These are phyloP conservation scores for Candida methanosorbosa DNA, from an alignment of 805 yeast genomes.

Conservation along the genomic window DNA sequence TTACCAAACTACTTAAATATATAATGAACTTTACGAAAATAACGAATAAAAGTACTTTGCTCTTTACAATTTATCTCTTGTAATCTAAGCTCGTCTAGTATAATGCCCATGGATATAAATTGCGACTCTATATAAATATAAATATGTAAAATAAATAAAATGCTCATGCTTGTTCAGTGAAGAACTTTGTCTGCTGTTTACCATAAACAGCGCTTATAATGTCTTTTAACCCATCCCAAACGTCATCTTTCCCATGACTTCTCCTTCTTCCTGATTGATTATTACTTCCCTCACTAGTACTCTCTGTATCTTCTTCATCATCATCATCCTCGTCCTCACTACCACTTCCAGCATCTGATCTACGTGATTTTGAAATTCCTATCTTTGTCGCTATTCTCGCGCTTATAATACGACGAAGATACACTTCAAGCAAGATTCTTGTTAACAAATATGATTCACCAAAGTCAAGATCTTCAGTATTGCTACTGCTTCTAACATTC, in stretches of 20 bases:
- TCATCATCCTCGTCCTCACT: neutral
- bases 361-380: conserved; percentile 16
- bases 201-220: conserved; percentile 48
- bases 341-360: neutral
- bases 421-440: conserved; percentile 21
- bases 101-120: neutral
- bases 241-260: no score
- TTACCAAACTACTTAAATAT: no score
- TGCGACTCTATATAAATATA: neutral
- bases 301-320: neutral
- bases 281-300: neutral
- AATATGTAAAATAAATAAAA: neutral
- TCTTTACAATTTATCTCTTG: no score
- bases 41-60: no score
- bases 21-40: no score
- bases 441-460: no score
- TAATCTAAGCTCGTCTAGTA: no score
- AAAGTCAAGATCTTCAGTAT: no score
- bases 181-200: conserved; percentile 15
- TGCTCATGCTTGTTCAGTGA: conserved; percentile 10
- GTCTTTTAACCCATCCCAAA: conserved; percentile 34
- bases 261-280: neutral
- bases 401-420: conserved; percentile 21
- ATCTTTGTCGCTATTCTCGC: conserved; percentile 19
- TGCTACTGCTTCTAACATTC: no score